A percentile compares a stretch with the other conserved stretches of the same genome.
Conservation (phyloP, 805 yeast species). For the Lachancea mirantina region DNA sequence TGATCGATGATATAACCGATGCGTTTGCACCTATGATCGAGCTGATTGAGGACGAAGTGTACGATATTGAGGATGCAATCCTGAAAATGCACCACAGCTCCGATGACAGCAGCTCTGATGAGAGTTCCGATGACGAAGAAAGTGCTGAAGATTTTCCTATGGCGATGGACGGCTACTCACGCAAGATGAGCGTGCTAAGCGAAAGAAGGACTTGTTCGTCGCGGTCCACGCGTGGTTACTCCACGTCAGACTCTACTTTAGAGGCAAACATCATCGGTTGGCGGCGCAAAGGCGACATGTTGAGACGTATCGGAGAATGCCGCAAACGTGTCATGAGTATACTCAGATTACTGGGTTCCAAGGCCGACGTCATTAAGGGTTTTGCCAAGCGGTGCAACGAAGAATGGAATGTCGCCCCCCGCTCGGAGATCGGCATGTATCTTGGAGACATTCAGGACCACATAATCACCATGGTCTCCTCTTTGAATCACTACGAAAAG, state of each 20-base stretch:
- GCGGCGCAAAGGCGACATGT: slow-evolving; percentile 92
- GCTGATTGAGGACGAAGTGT: slow-evolving; percentile 89
- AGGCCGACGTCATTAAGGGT: slow-evolving; percentile 97
- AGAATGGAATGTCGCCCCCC: slow-evolving; percentile 71
- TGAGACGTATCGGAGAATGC: slow-evolving; percentile 90
- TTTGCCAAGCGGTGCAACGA: slow-evolving; percentile 88
- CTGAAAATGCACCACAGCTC: slow-evolving; percentile 72
- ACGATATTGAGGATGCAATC: slow-evolving; percentile 88
- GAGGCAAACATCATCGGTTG: slow-evolving; percentile 53
- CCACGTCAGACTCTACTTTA: slow-evolving; percentile 30
- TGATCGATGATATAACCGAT: slow-evolving; percentile 95
- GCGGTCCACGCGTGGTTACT: slow-evolving; percentile 14
- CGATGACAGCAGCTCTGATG: slow-evolving; percentile 36
- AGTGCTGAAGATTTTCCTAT: slow-evolving; percentile 32
- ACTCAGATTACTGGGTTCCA: slow-evolving; percentile 73
- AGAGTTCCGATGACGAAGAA: slow-evolving; percentile 28
- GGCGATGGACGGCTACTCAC: slow-evolving; percentile 8
- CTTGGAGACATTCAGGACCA: slow-evolving; percentile 97
- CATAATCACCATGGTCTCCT: slow-evolving; percentile 93
- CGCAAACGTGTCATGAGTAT: slow-evolving; percentile 92
- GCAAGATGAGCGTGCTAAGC: slow-evolving; percentile 7
- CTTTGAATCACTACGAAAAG: slow-evolving; percentile 90
- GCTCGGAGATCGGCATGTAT: slow-evolving; percentile 87
- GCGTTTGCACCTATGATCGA: slow-evolving; percentile 96
- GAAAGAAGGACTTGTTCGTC: slow-evolving; percentile 15